Evolutionary conservation across 495 filamentous ascomycete genomes (phyloP).

Genomic region (Glarea lozoyensis): DNA sequence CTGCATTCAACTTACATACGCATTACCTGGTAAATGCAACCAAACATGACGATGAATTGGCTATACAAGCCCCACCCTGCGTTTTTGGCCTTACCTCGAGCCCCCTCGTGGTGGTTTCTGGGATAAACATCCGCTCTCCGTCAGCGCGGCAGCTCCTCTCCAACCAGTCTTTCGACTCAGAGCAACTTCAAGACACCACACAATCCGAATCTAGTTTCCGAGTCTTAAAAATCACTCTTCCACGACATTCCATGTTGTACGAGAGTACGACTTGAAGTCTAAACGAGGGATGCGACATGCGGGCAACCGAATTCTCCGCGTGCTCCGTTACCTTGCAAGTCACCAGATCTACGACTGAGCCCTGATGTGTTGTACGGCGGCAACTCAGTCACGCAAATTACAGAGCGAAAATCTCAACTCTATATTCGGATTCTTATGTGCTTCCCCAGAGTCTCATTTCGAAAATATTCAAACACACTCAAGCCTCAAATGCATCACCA

Average conservation of each 20-base stretch:
- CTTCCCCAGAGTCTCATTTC: not conserved
- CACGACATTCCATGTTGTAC: no score
- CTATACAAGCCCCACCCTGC: not conserved
- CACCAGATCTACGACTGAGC: conserved; percentile 1
- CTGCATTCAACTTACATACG: conserved; percentile 3
- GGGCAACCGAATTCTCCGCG: conserved; percentile 12
- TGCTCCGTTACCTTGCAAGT: no score
- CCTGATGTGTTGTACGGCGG: not conserved
- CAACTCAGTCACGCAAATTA: not conserved
- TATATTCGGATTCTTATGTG: conserved; percentile 1
- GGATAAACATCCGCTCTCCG: conserved; percentile 7
- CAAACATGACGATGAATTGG: no score
- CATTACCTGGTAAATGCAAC: no score
- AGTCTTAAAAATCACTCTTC: no score
- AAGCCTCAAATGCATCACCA: conserved; percentile 1
- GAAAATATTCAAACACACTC: not conserved
- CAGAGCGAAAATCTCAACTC: not conserved
- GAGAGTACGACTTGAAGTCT: no score
- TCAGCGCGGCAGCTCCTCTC: conserved; percentile 7
- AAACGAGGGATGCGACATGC: conserved; percentile 1
- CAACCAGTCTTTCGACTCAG: conserved; percentile 9
- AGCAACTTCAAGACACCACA: no score
- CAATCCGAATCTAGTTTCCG: no score
- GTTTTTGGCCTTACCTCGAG: not conserved
- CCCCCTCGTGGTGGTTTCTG: not conserved